Conservation (phyloP, 2,329 filamentous ascomycete genomes). For the Trichoderma oligosporum region DNA sequence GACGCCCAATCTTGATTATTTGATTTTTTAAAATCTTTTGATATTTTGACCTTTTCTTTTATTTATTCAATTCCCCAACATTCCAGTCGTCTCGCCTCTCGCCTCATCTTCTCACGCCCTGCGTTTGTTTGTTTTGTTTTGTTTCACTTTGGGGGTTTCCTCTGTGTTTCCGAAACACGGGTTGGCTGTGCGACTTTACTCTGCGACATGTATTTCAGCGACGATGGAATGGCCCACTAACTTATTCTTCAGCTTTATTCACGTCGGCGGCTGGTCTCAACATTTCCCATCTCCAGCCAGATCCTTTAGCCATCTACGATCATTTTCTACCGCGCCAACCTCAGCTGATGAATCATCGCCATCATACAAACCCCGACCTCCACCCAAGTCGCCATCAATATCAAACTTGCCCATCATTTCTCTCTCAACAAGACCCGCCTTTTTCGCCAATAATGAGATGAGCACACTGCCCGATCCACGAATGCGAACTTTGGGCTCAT, state of each 20-base stretch:
- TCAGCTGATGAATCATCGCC: slow-evolving; percentile 26
- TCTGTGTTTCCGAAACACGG: no score
- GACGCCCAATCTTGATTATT: background rate
- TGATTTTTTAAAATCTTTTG: background rate
- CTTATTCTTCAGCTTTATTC: slow-evolving; percentile 45
- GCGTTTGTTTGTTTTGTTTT: background rate
- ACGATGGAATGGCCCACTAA: slow-evolving; percentile 16
- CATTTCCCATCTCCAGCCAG: slow-evolving; percentile 33
- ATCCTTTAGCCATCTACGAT: slow-evolving; percentile 49
- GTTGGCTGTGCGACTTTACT: no score
- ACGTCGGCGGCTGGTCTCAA: slow-evolving; percentile 52
- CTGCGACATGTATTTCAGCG: background rate
- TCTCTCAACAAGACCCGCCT: slow-evolving; percentile 34
- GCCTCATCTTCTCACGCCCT: background rate
- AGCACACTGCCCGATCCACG: slow-evolving; percentile 67
- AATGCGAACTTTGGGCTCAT: slow-evolving; percentile 48
- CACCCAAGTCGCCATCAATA: slow-evolving; percentile 37
- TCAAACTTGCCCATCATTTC: slow-evolving; percentile 40
- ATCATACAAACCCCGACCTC: slow-evolving; percentile 38
- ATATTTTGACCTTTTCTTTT: background rate
- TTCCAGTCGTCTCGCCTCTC: no score
- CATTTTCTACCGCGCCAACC: slow-evolving; percentile 49
- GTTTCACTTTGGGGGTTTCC: background rate
- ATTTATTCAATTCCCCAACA: background rate
- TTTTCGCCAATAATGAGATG: slow-evolving; percentile 56